Evolutionary conservation across 2,329 filamentous ascomycete genomes (phyloP).

Genomic region (Sarocladium kiliense): DNA sequence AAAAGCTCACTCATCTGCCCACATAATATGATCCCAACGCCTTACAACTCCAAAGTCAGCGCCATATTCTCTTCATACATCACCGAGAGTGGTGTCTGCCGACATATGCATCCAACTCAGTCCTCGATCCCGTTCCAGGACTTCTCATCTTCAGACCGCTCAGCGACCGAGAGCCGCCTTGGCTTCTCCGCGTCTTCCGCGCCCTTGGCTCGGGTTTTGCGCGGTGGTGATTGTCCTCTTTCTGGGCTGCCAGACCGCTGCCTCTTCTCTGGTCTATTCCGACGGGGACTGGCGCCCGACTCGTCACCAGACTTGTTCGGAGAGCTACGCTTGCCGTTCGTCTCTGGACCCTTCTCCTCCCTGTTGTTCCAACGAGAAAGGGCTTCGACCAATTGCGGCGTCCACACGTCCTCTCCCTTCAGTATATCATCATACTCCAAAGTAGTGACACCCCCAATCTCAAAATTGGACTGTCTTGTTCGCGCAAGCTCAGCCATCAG

Average conservation of each 20-base stretch:
- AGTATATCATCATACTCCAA: constrained; percentile 73
- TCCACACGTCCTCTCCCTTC: constrained; percentile 78
- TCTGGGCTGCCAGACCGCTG: constrained; percentile 11
- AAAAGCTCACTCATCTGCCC: background rate
- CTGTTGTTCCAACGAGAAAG: constrained; percentile 37
- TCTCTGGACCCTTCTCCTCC: constrained; percentile 11
- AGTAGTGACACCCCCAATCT: constrained; percentile 61
- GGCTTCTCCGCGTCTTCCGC: constrained; percentile 6
- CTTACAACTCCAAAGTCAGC: background rate
- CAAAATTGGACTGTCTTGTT: constrained; percentile 76
- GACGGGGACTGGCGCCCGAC: constrained; percentile 14
- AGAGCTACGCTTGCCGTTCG: constrained; percentile 18
- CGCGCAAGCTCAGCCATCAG: constrained; percentile 83
- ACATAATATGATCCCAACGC: background rate
- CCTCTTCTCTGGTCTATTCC: constrained; percentile 16
- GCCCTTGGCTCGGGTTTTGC: constrained; percentile 19
- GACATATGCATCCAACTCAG: background rate
- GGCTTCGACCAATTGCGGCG: constrained; percentile 58
- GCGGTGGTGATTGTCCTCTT: constrained; percentile 17
- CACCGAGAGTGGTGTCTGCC: background rate
- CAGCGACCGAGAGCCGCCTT: background rate
- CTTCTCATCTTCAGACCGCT: constrained; percentile 32
- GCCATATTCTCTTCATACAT: no score
- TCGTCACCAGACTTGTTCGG: constrained; percentile 13
- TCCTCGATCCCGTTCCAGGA: constrained; percentile 39